Percentiles rank a stretch among this genome's conserved stretches.
These are phyloP conservation scores for Gleditsia sinensis DNA, from an alignment of 306 rosid species.

Conservation along the genomic window DNA sequence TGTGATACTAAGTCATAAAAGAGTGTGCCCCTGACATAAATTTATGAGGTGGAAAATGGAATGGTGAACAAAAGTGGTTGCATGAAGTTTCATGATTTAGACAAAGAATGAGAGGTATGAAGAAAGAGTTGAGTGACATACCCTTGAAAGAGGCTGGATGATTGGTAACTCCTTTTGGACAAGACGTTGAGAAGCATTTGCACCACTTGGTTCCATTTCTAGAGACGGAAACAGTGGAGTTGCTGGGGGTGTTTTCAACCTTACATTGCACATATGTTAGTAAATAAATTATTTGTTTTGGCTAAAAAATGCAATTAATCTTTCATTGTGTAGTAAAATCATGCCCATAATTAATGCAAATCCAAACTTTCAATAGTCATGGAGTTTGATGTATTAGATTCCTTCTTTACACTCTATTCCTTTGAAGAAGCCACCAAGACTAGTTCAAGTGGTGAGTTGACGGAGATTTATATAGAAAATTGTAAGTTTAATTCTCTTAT, in stretches of 20 bases:
- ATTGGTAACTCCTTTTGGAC: slow-evolving; percentile 57
- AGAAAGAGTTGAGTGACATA: slow-evolving; percentile 28
- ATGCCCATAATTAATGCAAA: neutral
- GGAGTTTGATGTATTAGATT: too few species aligned
- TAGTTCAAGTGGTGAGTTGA: too few species aligned
- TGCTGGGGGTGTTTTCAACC: slow-evolving; percentile 95
- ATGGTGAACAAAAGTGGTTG: too few species aligned
- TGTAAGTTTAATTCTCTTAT: too few species aligned
- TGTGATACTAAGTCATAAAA: too few species aligned
- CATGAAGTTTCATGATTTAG: neutral
- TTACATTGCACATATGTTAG: slow-evolving; percentile 2
- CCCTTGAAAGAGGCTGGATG: slow-evolving; percentile 55
- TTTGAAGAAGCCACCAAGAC: too few species aligned
- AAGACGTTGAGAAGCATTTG: slow-evolving; percentile 33
- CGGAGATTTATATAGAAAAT: too few species aligned
- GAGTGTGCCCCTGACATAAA: too few species aligned
- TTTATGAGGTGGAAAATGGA: too few species aligned
- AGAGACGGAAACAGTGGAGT: slow-evolving; percentile 89
- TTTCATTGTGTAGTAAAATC: neutral
- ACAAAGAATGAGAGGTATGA: neutral
- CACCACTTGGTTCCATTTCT: slow-evolving; percentile 71
- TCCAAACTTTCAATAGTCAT: too few species aligned
- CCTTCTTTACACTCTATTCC: too few species aligned
- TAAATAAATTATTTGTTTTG: neutral
- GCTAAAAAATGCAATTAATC: slow-evolving; percentile 8